A percentile compares a stretch with the other conserved stretches of the same genome.
Evolutionary conservation across 2,329 filamentous ascomycete species (phyloP).

Genomic region (Pezicula rhizophila): DNA sequence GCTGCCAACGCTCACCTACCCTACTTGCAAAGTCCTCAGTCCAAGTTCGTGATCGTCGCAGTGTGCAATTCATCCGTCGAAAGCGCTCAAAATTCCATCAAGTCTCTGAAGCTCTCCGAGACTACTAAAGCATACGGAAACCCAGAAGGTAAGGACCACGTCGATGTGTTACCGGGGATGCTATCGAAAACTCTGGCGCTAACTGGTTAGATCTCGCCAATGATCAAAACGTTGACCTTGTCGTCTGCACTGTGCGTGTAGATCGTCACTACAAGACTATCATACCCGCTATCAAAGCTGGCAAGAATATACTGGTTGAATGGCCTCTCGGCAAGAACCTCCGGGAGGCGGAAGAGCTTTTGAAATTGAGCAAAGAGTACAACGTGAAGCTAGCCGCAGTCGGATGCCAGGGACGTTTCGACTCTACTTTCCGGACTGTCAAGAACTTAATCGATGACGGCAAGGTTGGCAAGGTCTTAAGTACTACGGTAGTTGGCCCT

Average conservation of each 20-base stretch:
- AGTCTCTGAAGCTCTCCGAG: constrained; percentile 30
- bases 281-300: constrained; percentile 35
- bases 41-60: constrained; percentile 38
- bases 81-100: constrained; percentile 35
- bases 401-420: constrained; percentile 39
- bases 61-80: constrained; percentile 40
- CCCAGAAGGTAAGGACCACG: constrained; percentile 12
- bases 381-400: constrained; percentile 36
- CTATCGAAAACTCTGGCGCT: no score
- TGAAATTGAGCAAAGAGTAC: constrained; percentile 32
- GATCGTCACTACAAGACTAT: constrained; percentile 35
- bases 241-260: constrained; percentile 39
- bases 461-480: constrained; percentile 35
- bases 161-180: no score
- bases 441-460: constrained; percentile 36
- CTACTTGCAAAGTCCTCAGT: constrained; percentile 21
- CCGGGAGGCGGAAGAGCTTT: constrained; percentile 36
- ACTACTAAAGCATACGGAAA: constrained; percentile 36
- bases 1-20: constrained; percentile 48
- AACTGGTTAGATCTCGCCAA: constrained; percentile 30
- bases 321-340: constrained; percentile 40
- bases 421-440: constrained; percentile 33
- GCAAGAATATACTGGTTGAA: constrained; percentile 44
- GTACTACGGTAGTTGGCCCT: no score
- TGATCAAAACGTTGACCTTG: constrained; percentile 40